Conservation (phyloP, 1,139 yeast genomes). For the Geotrichum cucujoidarum region DNA sequence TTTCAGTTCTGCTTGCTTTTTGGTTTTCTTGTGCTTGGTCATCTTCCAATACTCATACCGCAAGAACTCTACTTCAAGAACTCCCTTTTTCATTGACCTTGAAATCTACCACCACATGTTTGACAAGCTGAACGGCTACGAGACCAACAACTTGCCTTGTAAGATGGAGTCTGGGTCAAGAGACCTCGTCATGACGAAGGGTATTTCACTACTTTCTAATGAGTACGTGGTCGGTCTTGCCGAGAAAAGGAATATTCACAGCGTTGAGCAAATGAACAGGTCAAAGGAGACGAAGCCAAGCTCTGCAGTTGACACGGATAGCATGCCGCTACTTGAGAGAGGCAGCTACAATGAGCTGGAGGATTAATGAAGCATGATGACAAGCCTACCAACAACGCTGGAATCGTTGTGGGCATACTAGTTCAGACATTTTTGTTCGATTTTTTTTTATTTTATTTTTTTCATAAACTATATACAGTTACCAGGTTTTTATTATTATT, state of each 20-base stretch:
- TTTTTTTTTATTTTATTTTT: too few relatives aligned
- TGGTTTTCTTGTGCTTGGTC: background rate
- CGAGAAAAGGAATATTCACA: background rate
- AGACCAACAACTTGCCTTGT: background rate
- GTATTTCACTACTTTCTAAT: background rate
- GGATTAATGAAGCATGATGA: background rate
- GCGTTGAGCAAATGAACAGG: background rate
- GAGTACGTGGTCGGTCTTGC: background rate
- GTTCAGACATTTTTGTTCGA: too few relatives aligned
- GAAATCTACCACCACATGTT: background rate
- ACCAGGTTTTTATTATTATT: too few relatives aligned
- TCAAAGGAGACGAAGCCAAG: background rate
- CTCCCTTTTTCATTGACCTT: background rate
- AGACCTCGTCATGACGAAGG: slow-evolving; percentile 1
- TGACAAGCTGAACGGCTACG: background rate
- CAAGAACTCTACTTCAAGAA: background rate
- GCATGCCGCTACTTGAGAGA: background rate
- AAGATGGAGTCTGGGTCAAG: background rate
- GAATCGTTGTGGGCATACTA: background rate
- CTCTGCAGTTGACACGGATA: background rate
- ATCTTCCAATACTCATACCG: background rate
- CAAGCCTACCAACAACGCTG: background rate
- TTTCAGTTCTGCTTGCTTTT: background rate
- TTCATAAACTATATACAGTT: too few relatives aligned
- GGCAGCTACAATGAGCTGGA: background rate